phyloP scores from a whole-genome alignment of 192 early-diverging fungal species.

The Coemansia reversa region DNA sequence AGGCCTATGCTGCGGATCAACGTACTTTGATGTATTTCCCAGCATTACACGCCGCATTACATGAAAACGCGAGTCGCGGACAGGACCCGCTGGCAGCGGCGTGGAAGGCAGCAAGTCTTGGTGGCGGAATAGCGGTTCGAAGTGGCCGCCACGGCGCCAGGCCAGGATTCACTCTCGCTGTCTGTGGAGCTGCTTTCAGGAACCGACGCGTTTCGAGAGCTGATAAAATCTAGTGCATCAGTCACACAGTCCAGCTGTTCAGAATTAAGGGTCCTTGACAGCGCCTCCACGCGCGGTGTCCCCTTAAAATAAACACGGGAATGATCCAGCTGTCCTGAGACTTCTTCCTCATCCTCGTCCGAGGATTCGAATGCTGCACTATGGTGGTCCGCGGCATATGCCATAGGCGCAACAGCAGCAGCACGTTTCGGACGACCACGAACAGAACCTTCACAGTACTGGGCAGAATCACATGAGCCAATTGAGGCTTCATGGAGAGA shows the following conservation, averaged over 20 bases:
- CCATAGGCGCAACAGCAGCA: background rate
- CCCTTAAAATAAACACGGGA: background rate
- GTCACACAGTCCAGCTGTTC: slow-evolving; percentile 31
- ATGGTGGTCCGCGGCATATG: background rate
- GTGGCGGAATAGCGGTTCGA: background rate
- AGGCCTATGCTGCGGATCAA: slow-evolving; percentile 60
- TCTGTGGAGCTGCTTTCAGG: slow-evolving; percentile 17
- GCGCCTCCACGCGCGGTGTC: slow-evolving; percentile 10
- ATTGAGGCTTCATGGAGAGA: background rate
- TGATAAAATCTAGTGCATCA: slow-evolving; percentile 57
- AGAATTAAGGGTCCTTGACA: slow-evolving; percentile 23
- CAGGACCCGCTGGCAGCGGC: slow-evolving; percentile 15
- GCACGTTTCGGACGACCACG: background rate
- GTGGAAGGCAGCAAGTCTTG: background rate
- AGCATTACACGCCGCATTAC: slow-evolving; percentile 65
- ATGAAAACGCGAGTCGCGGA: slow-evolving; percentile 69
- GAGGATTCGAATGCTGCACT: background rate
- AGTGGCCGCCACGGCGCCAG: background rate
- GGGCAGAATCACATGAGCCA: background rate
- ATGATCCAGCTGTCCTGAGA: background rate
- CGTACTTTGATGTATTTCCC: slow-evolving; percentile 74
- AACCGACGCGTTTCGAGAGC: background rate
- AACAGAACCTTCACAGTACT: background rate
- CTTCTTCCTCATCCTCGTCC: background rate
- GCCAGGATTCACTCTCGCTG: slow-evolving; percentile 19